Conservation (phyloP, 78 protist species). For the Dictyostelium discoideum region DNA sequence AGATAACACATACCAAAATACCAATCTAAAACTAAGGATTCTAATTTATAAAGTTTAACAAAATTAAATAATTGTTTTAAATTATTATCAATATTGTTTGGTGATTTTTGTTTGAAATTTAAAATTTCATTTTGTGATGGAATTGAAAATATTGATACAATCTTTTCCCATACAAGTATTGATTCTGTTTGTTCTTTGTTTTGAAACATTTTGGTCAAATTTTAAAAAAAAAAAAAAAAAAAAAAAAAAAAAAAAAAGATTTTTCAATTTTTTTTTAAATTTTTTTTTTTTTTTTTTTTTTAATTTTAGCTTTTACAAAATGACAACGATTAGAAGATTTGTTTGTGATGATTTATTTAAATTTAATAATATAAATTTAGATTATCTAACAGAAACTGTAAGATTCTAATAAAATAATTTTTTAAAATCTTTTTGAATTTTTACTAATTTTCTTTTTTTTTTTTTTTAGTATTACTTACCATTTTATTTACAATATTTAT, state of each 20-base stretch:
- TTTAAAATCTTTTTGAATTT: not conserved
- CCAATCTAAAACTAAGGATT: slow-evolving; percentile 13
- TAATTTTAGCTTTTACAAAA: not conserved
- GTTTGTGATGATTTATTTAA: slow-evolving; percentile 85
- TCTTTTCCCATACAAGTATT: not conserved
- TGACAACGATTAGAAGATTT: slow-evolving; percentile 88
- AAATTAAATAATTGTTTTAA: not conserved
- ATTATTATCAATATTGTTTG: not conserved
- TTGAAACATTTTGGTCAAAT: not conserved
- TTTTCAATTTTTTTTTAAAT: not conserved
- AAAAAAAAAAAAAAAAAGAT: not conserved
- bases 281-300: not conserved
- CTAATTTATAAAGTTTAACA: not conserved
- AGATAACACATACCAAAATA: not conserved
- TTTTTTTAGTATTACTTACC: slow-evolving; percentile 85
- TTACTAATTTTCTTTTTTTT: not conserved
- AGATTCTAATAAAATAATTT: not conserved
- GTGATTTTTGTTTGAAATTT: not conserved
- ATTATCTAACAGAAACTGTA: slow-evolving; percentile 89
- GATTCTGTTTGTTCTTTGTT: not conserved
- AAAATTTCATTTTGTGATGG: slow-evolving; percentile 5
- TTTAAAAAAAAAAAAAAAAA: no score
- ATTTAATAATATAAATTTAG: slow-evolving; percentile 88
- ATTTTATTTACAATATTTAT: slow-evolving; percentile 95
- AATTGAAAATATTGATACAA: not conserved